A percentile compares a stretch with the other conserved stretches of the same genome.
These are phyloP conservation scores for Xylaria sp. DNA, from an alignment of 2,329 filamentous ascomycete genomes.

Conservation along the genomic window DNA sequence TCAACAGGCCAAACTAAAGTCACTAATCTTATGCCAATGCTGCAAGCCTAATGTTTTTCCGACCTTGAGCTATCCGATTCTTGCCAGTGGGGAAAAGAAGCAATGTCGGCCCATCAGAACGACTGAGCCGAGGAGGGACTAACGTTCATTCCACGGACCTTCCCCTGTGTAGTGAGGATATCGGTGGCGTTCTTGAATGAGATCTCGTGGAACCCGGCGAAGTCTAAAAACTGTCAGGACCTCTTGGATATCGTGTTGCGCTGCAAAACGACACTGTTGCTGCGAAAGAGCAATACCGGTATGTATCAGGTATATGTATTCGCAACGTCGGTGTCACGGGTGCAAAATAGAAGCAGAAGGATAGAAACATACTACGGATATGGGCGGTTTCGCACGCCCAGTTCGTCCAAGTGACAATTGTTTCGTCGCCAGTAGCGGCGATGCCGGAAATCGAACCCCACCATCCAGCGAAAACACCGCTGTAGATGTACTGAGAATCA, in stretches of 20 bases:
- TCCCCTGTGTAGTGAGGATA: conserved; percentile 19
- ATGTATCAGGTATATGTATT: no score
- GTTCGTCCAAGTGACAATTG: conserved; percentile 7
- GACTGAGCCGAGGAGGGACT: conserved; percentile 20
- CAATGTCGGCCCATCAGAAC: not conserved
- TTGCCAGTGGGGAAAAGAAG: not conserved
- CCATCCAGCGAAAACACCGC: conserved; percentile 2
- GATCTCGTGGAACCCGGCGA: conserved; percentile 27
- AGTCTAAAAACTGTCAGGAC: conserved; percentile 11
- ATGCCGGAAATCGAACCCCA: conserved; percentile 3
- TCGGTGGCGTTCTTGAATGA: conserved; percentile 19
- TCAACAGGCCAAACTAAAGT: no score
- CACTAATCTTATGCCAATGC: not conserved
- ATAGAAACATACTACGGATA: not conserved
- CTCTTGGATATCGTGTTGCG: not conserved
- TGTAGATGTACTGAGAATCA: not conserved
- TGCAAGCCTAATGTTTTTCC: not conserved
- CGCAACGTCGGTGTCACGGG: not conserved
- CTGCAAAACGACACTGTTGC: no score
- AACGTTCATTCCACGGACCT: conserved; percentile 14
- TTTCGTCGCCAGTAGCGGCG: not conserved
- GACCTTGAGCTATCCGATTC: not conserved
- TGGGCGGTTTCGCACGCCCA: conserved; percentile 6
- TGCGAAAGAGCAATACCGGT: no score
- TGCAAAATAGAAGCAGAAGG: not conserved